Conservation (phyloP, 768 basidiomycete species). For the Lactifluus echinatus region DNA sequence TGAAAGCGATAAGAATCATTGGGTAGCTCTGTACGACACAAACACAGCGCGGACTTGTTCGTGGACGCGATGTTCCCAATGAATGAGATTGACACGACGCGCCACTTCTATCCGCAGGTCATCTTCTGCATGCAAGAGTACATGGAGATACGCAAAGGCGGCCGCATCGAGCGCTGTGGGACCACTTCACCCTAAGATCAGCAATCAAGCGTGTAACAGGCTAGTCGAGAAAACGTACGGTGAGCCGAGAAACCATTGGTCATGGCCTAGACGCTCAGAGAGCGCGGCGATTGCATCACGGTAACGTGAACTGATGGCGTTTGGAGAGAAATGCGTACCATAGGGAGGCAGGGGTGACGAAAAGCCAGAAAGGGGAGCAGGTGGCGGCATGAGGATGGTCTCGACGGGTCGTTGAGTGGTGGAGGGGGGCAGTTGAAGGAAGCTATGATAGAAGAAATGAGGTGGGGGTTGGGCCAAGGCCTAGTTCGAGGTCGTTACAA, state of each 20-base stretch:
- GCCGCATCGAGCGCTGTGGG: slow-evolving; percentile 80
- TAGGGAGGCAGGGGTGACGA: slow-evolving; percentile 51
- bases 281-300: slow-evolving; percentile 64
- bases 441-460: slow-evolving; percentile 31
- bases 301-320: slow-evolving; percentile 49
- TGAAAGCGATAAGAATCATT: not conserved
- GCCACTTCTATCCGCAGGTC: slow-evolving; percentile 55
- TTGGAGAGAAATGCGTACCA: slow-evolving; percentile 46
- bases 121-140: slow-evolving; percentile 40
- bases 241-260: slow-evolving; percentile 78
- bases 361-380: slow-evolving; percentile 63
- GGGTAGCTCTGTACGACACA: not conserved
- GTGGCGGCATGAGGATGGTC: slow-evolving; percentile 52
- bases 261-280: slow-evolving; percentile 64
- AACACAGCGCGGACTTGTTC: slow-evolving; percentile 45
- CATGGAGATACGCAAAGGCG: slow-evolving; percentile 73
- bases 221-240: slow-evolving; percentile 35
- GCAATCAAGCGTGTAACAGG: not conserved
- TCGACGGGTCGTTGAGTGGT: slow-evolving; percentile 31
- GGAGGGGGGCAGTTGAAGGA: slow-evolving; percentile 35
- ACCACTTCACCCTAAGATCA: slow-evolving; percentile 34
- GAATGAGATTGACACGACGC: slow-evolving; percentile 65
- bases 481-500: slow-evolving; percentile 27
- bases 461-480: slow-evolving; percentile 40
- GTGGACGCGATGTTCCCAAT: slow-evolving; percentile 70